phyloP scores from a whole-genome alignment of 257 asterid genomes.

The Oldenlandia corymbosa region DNA sequence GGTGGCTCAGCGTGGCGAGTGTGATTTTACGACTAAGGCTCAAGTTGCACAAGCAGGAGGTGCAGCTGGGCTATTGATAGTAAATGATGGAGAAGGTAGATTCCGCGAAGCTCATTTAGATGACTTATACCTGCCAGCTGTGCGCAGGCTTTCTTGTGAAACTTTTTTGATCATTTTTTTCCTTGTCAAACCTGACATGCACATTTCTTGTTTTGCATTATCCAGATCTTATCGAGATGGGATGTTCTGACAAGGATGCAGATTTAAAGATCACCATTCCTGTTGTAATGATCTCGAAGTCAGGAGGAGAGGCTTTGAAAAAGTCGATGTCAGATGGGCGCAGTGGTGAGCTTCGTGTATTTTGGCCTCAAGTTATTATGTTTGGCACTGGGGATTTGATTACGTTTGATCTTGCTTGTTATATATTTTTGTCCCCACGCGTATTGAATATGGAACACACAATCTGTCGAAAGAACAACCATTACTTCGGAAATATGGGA shows the following conservation, averaged over 20 bases:
- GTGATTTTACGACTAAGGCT: slow-evolving; percentile 78
- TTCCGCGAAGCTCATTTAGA: background rate
- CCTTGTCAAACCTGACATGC: background rate
- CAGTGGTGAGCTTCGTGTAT: slow-evolving; percentile 41
- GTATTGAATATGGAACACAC: background rate
- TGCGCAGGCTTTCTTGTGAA: background rate
- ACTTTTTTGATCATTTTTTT: background rate
- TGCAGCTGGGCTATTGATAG: slow-evolving; percentile 69
- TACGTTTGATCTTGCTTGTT: too few relatives aligned
- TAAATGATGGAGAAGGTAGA: slow-evolving; percentile 74
- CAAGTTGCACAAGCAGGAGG: slow-evolving; percentile 72
- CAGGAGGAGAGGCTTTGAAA: slow-evolving; percentile 67
- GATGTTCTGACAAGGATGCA: slow-evolving; percentile 58
- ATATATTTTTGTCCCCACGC: too few relatives aligned
- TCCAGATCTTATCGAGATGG: slow-evolving; percentile 76
- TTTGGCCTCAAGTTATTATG: slow-evolving; percentile 8
- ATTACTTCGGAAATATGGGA: too few relatives aligned
- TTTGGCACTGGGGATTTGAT: too few relatives aligned
- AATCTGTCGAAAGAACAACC: too few relatives aligned
- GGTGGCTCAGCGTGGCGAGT: slow-evolving; percentile 77
- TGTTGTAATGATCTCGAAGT: slow-evolving; percentile 64
- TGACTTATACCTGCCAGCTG: background rate
- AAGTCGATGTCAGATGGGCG: slow-evolving; percentile 46
- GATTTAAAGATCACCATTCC: slow-evolving; percentile 58
- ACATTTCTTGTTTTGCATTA: slow-evolving; percentile 18